Conservation (phyloP, 73 alveolate species). For the Breviolum minutum region DNA sequence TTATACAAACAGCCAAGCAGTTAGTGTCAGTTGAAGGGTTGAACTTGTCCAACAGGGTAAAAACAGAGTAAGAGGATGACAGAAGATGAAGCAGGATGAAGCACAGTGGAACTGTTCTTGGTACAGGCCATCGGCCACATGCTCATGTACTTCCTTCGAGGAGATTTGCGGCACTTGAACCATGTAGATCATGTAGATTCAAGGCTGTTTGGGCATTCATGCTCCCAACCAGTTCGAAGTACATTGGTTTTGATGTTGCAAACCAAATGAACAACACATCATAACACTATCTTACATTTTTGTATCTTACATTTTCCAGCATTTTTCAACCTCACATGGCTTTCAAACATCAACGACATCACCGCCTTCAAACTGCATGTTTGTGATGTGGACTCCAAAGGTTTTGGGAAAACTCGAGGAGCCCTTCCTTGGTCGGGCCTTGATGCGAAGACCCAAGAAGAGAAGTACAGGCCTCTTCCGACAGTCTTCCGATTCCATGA, state of each 20-base stretch:
- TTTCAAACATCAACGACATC: too few relatives aligned
- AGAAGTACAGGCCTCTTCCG: conserved; percentile 96
- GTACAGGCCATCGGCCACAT: conserved; percentile 96
- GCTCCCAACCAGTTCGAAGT: too few relatives aligned
- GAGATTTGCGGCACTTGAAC: not conserved
- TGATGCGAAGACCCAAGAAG: conserved; percentile 97
- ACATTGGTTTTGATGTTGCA: too few relatives aligned
- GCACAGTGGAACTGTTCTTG: not conserved
- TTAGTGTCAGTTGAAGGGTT: not conserved
- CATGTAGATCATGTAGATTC: not conserved
- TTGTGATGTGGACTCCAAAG: too few relatives aligned
- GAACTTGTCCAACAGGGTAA: not conserved
- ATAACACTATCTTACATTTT: too few relatives aligned
- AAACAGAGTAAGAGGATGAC: not conserved
- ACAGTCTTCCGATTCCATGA: not conserved
- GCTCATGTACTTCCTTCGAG: conserved; percentile 97
- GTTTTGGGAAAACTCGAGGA: conserved; percentile 17
- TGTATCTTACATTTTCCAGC: too few relatives aligned
- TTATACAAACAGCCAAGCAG: not conserved
- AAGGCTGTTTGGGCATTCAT: too few relatives aligned
- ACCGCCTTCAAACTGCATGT: too few relatives aligned
- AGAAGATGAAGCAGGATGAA: not conserved
- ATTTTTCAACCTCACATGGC: too few relatives aligned
- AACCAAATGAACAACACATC: too few relatives aligned
- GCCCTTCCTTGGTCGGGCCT: conserved; percentile 98